Evolutionary conservation across 345 rosid species (phyloP), one percentile per base, ranked within the genome.

Genomic region (Salix dunnii): DNA sequence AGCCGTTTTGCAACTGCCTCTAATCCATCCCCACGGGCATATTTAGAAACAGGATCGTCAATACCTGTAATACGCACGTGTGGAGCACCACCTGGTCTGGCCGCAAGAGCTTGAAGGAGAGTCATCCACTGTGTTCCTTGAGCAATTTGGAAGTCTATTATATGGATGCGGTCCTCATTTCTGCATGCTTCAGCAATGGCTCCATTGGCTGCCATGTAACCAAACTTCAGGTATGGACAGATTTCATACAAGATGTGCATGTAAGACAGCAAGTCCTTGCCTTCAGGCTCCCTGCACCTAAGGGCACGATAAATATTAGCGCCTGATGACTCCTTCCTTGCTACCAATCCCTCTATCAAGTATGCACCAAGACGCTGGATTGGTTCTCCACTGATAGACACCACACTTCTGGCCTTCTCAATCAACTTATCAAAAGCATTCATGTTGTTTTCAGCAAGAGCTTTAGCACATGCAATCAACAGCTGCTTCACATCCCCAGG

Each of bases 181-280:
- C 83, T 86, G 87, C 93, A 91, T 27, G 93, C 92, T 68, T 89
- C 93, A n/a, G 92, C 92, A 70, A 90, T 91, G 49, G 96, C 92
- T 14, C 91, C 93, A 7, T 91, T 91, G 64, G 92, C 96, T 49
- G 92, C 96, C 93, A 91, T 86, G 89, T 87, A 88, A 35, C 96
- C 91, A 65, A 91, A 90, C 86, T 91, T 90, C 80, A 91, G 70
- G 79, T 89, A 90, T 6, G 96, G 93, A 82, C 96, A 90, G 74
- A 91, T 88, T 81, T 91, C 92, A 74, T 86, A 91, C 46, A 90
- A 75, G 77, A 87, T 67, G 43, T 82, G 91, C 91, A 88, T 87
- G 81, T 83, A 89, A 10, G 95, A 84, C 43, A 89, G 89, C 80
- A 87, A 82, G 71, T 89, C 95, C 80, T 83, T 86, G 85, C 92